Evolutionary conservation across 192 early-diverging fungal genomes (phyloP), one percentile per base, ranked within the genome.

Genomic region (Geranomyces michiganensis): DNA sequence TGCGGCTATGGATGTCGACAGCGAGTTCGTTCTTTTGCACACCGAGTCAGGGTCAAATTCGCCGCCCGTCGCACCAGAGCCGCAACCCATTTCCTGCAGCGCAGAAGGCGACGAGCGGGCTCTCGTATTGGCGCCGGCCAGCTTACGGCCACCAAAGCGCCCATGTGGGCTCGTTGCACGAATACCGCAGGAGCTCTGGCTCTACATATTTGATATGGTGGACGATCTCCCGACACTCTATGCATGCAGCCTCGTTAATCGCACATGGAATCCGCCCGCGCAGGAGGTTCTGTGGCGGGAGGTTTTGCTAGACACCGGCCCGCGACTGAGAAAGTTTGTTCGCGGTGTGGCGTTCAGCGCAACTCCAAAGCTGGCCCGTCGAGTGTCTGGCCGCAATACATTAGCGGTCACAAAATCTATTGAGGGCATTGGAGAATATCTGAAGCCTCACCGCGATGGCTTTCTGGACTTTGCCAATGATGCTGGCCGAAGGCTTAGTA

Each of bases 141-240:
- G 58, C 58, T 30, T 30, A 29, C 58, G 51, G 6, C 21, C 64
- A 6, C 17, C 6, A 26, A 21, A n/a, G 21, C 65, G 47, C n/a
- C 9, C 30, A 19, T 8, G 10, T 53, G 27, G 41, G 21, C 10
- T 56, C 24, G 72, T 36, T 56, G 60, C 56, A 14, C 43, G 24
- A 27, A 27, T 76, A 7, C 74, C 74, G 33, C 68, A 71, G 10
- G 74, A 76, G 32, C 47, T 76, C 3, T 65, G 72, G 22, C 43
- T 76, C n/a, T 14, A 45, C 58, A 76, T 76, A 26, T 76, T 76
- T 31, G 45, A 62, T 24, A 33, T 29, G 21, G 66, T 71, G 0
- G 62, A 65, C n/a, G 56, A 53, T 14, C 46, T 53, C 1, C 24
- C 74, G 22, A 67, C 68, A 15, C 74, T 76, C 0, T 29, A 63